Percentiles rank a stretch among this genome's conserved stretches.
Conservation (phyloP, 23 red algal genomes). For the Gracilaria domingensis region DNA sequence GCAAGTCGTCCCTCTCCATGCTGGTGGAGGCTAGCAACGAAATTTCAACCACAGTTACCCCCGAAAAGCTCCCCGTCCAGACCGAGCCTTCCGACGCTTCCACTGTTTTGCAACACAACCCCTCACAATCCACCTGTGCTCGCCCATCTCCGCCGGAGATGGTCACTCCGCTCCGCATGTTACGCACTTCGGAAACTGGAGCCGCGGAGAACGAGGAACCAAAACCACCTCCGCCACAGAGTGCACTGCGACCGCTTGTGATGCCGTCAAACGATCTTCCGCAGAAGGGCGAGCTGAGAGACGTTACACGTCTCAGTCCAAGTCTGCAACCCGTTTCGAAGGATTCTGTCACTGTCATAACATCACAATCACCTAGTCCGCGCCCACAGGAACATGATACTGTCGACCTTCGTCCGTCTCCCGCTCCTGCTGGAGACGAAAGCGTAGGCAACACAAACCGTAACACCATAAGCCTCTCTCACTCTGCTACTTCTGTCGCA, state of each 20-base stretch:
- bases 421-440: background rate
- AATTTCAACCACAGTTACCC: background rate
- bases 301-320: background rate
- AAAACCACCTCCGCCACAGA: background rate
- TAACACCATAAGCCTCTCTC: background rate
- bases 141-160: constrained; percentile 2
- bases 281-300: background rate
- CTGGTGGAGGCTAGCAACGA: constrained; percentile 15
- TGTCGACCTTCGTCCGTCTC: background rate
- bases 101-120: constrained; percentile 1
- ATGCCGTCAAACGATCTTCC: background rate
- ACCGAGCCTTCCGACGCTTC: constrained; percentile 11
- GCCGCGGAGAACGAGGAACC: background rate
- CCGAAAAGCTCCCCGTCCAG: constrained; percentile 1
- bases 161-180: constrained; percentile 8
- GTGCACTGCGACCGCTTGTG: background rate
- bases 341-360: background rate
- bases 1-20: constrained; percentile 27
- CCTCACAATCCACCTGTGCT: constrained; percentile 1
- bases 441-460: background rate
- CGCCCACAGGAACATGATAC: background rate
- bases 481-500: background rate
- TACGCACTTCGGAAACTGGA: background rate
- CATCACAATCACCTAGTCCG: background rate
- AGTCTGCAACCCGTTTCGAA: constrained; percentile 6